These are phyloP conservation scores for Coffea eugenioides DNA, from an alignment of 257 asterid species.

Conservation along the genomic window DNA sequence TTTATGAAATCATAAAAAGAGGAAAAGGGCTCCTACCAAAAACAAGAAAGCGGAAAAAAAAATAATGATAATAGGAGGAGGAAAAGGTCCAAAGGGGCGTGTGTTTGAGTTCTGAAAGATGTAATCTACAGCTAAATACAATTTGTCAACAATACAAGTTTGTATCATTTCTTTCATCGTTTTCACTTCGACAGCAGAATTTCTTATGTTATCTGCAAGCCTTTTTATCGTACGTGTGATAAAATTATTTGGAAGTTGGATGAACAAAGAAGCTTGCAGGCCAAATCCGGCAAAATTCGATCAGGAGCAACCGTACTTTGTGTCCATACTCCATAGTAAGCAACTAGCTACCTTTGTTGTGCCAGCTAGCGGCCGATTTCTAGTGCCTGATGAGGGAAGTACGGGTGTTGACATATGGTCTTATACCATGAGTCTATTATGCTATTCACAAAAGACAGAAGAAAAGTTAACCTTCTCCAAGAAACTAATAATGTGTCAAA, in stretches of 20 bases:
- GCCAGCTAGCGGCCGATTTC: not conserved
- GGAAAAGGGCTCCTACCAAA: too few relatives aligned
- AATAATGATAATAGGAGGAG: too few relatives aligned
- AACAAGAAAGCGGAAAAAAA: too few relatives aligned
- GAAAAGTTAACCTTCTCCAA: not conserved
- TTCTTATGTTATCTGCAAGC: not conserved
- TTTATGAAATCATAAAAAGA: too few relatives aligned
- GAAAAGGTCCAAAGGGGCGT: not conserved
- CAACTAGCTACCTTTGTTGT: not conserved
- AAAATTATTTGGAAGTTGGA: not conserved
- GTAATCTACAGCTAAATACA: not conserved
- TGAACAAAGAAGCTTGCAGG: constrained; percentile 8
- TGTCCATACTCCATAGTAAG: not conserved
- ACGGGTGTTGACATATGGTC: too few relatives aligned
- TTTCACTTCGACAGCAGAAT: not conserved
- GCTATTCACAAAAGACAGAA: not conserved
- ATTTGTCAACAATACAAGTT: not conserved
- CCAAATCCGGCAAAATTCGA: constrained; percentile 11
- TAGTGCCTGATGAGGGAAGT: too few relatives aligned
- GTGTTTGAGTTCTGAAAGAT: not conserved
- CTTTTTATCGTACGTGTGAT: not conserved
- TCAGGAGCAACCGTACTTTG: not conserved
- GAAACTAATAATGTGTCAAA: not conserved
- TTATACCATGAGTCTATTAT: not conserved
- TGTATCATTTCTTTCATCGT: not conserved